Percentiles rank a stretch among this genome's conserved stretches.
phyloP scores from a whole-genome alignment of 1,284 basidiomycete species.

The Lignosus rhinocerotis region DNA sequence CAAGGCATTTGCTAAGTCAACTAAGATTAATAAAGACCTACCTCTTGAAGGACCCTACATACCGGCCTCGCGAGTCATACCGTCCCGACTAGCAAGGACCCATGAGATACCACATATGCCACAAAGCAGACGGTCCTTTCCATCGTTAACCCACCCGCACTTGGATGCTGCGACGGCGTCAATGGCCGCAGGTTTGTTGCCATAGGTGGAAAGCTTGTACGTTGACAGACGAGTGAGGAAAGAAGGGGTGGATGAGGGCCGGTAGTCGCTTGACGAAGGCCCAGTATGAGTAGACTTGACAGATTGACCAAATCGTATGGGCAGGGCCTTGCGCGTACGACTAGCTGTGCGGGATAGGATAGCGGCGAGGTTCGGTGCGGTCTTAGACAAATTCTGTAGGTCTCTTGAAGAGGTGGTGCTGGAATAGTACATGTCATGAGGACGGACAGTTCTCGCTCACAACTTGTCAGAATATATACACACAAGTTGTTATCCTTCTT shows the following conservation, averaged over 20 bases:
- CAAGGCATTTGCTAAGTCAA: conserved; percentile 55
- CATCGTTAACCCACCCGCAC: conserved; percentile 78
- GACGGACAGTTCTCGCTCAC: not conserved
- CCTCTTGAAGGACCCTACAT: conserved; percentile 37
- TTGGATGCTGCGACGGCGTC: conserved; percentile 77
- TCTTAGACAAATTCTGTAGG: conserved; percentile 45
- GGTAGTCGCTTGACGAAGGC: conserved; percentile 57
- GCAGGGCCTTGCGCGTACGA: conserved; percentile 52
- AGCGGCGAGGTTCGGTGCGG: conserved; percentile 65
- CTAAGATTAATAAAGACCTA: conserved; percentile 28
- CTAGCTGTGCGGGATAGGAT: conserved; percentile 64
- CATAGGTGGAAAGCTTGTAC: conserved; percentile 75
- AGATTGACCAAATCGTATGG: conserved; percentile 36
- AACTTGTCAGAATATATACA: conserved; percentile 28
- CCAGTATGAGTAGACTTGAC: conserved; percentile 33
- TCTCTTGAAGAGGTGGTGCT: conserved; percentile 23
- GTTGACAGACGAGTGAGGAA: conserved; percentile 73
- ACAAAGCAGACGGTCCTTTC: conserved; percentile 73
- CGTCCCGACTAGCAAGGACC: conserved; percentile 65
- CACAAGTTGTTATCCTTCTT: conserved; percentile 50
- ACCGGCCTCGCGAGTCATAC: conserved; percentile 75
- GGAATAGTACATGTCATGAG: conserved; percentile 9
- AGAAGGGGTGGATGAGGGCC: conserved; percentile 71
- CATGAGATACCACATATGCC: conserved; percentile 69
- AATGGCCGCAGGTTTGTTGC: conserved; percentile 70